Evolutionary conservation across 805 yeast species (phyloP), one percentile per base, ranked within the genome.

Genomic region (Schizosaccharomyces lindneri): DNA sequence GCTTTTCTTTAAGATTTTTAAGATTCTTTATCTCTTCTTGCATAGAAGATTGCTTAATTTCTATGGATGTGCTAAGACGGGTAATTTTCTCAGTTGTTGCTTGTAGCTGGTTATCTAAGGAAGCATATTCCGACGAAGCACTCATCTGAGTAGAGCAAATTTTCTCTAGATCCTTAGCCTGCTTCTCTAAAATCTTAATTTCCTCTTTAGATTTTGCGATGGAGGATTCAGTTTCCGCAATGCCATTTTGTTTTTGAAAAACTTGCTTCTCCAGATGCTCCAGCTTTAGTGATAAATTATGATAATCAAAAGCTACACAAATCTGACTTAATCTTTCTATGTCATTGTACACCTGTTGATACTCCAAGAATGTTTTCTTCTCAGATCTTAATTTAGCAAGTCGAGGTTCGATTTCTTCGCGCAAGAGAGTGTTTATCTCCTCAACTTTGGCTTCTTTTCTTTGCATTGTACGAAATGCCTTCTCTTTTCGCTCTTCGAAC

Each of bases 331-430:
- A 72, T 55, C 83, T 81, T 70, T 90, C 97, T 63, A 86, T 73
- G 66, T 86, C 88, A 5, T 85, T 76, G 66, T 85, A 93, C 11
- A 85, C 79, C 63, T 85, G 87, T 72, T 90, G 97, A 70, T 78
- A 89, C 68, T 90, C 97, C 43, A 88, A 71, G 67, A 84, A 89
- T 32, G 81, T 75, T 67, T 93, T 79, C 72, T 88, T 90, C 67
- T 90, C 96, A 62, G 78, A 78, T 64, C 94, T 78, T 60, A 89
- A 74, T 67, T 83, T 83, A 63, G 84, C 89, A 61, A 93, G 75
- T 69, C 88, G 87, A 3, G 98, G 98, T 68, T 86, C 95, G 64
- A 93, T 90, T 70, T 93, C 97, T 68, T 89, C 96, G 19, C 75
- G 74, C 62, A 90, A 74, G 55, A 89, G 72, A 39, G 78, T 76